phyloP scores from a whole-genome alignment of 306 rosid species.

The Corylus heterophylla region DNA sequence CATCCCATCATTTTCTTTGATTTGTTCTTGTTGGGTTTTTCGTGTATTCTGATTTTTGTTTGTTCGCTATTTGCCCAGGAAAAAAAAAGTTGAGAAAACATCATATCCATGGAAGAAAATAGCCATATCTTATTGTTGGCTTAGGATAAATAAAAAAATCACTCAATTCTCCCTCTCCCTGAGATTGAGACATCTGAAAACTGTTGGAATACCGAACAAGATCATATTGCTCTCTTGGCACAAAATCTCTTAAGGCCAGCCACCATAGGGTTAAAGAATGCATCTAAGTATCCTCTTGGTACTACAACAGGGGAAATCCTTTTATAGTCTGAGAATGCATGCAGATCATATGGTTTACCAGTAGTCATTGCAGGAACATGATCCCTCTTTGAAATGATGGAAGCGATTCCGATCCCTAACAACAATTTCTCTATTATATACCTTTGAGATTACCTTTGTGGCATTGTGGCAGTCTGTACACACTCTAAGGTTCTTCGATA shows the following conservation, averaged over 20 bases:
- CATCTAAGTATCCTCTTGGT: background rate
- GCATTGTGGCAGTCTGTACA: slow-evolving; percentile 67
- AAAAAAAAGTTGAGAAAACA: no score
- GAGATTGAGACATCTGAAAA: background rate
- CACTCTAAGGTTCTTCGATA: slow-evolving; percentile 56
- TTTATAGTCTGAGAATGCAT: background rate
- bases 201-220: background rate
- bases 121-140: background rate
- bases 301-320: background rate
- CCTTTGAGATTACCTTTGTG: slow-evolving; percentile 52
- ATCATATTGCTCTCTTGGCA: background rate
- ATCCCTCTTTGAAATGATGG: slow-evolving; percentile 63
- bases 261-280: background rate
- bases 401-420: slow-evolving; percentile 60
- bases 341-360: slow-evolving; percentile 35
- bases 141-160: background rate
- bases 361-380: slow-evolving; percentile 65
- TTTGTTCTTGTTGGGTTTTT: no score
- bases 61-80: no score
- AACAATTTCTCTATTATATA: slow-evolving; percentile 48
- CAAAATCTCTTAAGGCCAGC: background rate
- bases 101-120: background rate
- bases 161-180: background rate
- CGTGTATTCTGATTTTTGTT: no score
- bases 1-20: no score